phyloP scores from a whole-genome alignment of 1,284 basidiomycete genomes.

The Heterobasidion parviporum region DNA sequence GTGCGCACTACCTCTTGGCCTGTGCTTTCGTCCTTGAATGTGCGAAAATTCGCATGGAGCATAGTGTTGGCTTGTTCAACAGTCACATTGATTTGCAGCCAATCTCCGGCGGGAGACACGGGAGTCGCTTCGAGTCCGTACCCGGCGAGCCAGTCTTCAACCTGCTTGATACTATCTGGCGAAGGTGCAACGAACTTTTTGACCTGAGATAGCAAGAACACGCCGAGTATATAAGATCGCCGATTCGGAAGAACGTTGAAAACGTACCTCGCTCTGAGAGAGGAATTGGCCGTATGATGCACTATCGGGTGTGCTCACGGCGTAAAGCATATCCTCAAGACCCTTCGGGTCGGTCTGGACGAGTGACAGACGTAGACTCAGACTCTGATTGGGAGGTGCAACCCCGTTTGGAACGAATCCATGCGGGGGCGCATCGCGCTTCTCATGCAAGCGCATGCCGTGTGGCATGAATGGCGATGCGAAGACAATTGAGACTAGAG shows the following conservation, averaged over 20 bases:
- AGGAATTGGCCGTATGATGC: constrained; percentile 19
- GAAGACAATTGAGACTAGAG: neutral
- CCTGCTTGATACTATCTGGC: constrained; percentile 23
- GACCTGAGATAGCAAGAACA: constrained; percentile 12
- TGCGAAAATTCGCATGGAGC: constrained; percentile 29
- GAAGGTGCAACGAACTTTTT: constrained; percentile 3
- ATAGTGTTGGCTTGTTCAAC: constrained; percentile 30
- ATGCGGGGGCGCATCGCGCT: constrained; percentile 15
- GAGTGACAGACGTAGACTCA: constrained; percentile 26
- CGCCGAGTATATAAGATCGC: neutral
- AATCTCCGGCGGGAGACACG: constrained; percentile 29
- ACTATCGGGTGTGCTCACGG: constrained; percentile 18
- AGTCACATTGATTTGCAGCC: constrained; percentile 29
- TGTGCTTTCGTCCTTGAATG: constrained; percentile 27
- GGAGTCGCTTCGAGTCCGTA: constrained; percentile 25
- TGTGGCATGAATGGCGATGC: neutral
- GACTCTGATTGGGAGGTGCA: constrained; percentile 16
- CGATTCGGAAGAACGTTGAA: neutral
- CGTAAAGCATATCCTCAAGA: constrained; percentile 24
- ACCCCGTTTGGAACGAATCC: constrained; percentile 20
- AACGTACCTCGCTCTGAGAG: constrained; percentile 19
- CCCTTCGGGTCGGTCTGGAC: constrained; percentile 24
- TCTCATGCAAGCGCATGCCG: constrained; percentile 21
- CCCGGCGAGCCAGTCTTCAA: constrained; percentile 28
- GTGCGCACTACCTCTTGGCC: constrained; percentile 26